phyloP scores from a whole-genome alignment of 2,329 filamentous ascomycete genomes.

The Ceratocystis diversiconidia region DNA sequence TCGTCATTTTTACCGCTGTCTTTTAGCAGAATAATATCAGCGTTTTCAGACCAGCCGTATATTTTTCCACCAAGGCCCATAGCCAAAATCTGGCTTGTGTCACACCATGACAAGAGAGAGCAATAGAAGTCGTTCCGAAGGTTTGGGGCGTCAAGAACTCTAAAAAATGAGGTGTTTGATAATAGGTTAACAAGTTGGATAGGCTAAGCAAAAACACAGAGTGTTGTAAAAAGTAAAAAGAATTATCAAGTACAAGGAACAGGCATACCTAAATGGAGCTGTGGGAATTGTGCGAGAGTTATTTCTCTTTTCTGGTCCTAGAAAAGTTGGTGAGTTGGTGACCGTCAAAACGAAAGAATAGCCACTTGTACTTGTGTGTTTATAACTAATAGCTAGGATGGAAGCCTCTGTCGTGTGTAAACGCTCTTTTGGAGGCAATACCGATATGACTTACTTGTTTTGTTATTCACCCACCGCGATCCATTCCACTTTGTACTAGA shows the following conservation, averaged over 20 bases:
- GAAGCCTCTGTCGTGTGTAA: no score
- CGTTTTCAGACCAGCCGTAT: conserved; percentile 75
- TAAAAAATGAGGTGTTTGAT: conserved; percentile 23
- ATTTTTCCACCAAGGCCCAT: conserved; percentile 68
- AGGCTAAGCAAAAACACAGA: not conserved
- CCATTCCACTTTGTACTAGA: conserved; percentile 28
- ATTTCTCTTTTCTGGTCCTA: not conserved
- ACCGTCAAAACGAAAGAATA: not conserved
- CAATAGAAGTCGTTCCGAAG: conserved; percentile 96
- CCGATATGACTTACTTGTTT: conserved; percentile 11
- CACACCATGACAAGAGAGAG: conserved; percentile 74
- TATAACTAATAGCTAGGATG: conserved; percentile 6
- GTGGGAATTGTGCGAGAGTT: conserved; percentile 10
- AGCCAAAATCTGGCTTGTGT: conserved; percentile 59
- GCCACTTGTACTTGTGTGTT: not conserved
- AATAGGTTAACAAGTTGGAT: not conserved
- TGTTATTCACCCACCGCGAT: conserved; percentile 26
- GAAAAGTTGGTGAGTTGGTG: not conserved
- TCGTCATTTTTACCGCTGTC: conserved; percentile 22
- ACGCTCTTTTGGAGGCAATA: not conserved
- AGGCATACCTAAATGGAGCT: conserved; percentile 17
- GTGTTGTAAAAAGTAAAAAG: conserved; percentile 12
- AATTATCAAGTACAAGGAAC: not conserved
- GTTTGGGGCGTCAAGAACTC: conserved; percentile 73
- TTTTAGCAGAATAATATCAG: conserved; percentile 47